Evolutionary conservation across 169 alveolate species (phyloP).

Genomic region (Cryptosporidium meleagridis): DNA sequence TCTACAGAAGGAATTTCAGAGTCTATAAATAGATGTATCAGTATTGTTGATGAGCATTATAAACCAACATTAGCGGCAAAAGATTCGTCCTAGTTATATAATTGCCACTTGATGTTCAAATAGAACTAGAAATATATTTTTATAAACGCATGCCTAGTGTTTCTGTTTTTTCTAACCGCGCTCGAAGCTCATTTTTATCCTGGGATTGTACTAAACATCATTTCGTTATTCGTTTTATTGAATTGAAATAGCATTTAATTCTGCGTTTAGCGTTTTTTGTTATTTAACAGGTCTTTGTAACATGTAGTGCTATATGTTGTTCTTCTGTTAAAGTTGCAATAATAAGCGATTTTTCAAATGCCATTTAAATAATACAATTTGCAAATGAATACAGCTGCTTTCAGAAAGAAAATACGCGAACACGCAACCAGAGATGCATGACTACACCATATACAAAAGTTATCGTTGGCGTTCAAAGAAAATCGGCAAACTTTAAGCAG

Average conservation of each 20-base stretch:
- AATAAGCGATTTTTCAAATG: slow-evolving; percentile 5
- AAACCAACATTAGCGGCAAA: slow-evolving; percentile 9
- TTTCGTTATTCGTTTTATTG: neutral
- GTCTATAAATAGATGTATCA: slow-evolving; percentile 41
- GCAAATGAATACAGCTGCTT: slow-evolving; percentile 2
- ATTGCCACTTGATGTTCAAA: neutral
- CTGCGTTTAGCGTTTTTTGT: neutral
- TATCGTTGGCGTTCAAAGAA: neutral
- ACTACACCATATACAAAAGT: neutral
- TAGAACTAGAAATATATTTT: neutral
- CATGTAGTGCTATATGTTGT: neutral
- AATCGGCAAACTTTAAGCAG: neutral
- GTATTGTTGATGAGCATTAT: slow-evolving; percentile 38
- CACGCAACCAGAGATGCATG: neutral
- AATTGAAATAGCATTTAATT: neutral
- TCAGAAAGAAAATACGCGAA: neutral
- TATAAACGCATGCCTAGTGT: neutral
- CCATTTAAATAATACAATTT: neutral
- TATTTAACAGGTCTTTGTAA: neutral
- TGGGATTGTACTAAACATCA: neutral
- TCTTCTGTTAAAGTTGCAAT: neutral
- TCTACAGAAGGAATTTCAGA: slow-evolving; percentile 32
- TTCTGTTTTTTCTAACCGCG: neutral
- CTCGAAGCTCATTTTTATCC: neutral
- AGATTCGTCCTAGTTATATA: neutral